A percentile compares a stretch with the other conserved stretches of the same genome.
phyloP scores from a whole-genome alignment of 1,284 basidiomycete species.

The Ceratorhiza oryzae-sativae region DNA sequence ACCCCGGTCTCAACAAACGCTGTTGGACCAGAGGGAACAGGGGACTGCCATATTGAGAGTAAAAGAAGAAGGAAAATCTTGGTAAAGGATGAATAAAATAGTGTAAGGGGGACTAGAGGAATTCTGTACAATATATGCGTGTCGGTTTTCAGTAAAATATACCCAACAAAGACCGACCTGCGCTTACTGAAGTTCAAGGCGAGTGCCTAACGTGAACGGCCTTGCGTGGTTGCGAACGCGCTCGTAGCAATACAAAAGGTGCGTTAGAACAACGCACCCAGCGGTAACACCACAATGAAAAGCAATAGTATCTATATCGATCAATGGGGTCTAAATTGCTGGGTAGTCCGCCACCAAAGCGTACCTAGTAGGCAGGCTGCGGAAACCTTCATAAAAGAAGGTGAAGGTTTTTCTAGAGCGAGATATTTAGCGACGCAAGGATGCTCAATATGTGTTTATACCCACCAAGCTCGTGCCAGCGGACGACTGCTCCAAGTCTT shows the following conservation, averaged over 20 bases:
- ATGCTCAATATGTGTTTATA: background rate
- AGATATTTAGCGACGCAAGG: background rate
- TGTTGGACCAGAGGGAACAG: conserved; percentile 45
- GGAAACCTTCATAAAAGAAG: conserved; percentile 63
- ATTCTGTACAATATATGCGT: conserved; percentile 55
- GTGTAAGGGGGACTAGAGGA: conserved; percentile 76
- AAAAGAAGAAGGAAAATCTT: conserved; percentile 86
- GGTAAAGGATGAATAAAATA: conserved; percentile 86
- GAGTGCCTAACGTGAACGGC: conserved; percentile 5
- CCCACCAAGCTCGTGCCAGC: background rate
- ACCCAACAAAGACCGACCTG: background rate
- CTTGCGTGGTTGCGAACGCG: background rate
- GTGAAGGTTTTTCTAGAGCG: background rate
- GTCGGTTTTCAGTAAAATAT: background rate
- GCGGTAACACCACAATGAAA: conserved; percentile 72
- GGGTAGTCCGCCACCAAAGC: conserved; percentile 25
- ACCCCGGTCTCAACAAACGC: conserved; percentile 50
- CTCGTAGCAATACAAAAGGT: conserved; percentile 52
- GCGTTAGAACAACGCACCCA: conserved; percentile 62
- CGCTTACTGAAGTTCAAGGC: conserved; percentile 20
- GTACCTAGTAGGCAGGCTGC: conserved; percentile 68
- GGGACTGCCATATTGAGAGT: conserved; percentile 82
- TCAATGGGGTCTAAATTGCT: conserved; percentile 1
- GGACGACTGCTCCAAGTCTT: conserved; percentile 15
- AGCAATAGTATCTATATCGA: conserved; percentile 65